Base-by-base conservation (phyloP, 1,284 basidiomycete species). In the Leccinum variabile region DNA sequence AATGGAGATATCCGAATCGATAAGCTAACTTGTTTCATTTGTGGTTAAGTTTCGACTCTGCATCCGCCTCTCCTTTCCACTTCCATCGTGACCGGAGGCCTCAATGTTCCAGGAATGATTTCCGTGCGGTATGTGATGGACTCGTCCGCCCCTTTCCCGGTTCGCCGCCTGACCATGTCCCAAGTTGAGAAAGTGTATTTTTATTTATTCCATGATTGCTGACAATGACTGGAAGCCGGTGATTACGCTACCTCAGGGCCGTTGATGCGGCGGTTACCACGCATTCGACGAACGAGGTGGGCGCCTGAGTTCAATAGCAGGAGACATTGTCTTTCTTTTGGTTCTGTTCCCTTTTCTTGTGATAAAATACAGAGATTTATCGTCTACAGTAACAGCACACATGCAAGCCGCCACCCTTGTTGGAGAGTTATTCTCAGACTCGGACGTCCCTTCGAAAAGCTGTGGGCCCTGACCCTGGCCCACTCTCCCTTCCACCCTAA, bases 1-100 rank as follows among this genome's bases (percentile, higher is more conserved):
- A 25, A 44, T 46, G 69, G 69, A 70, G 61, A 73, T 72, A 61
- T 30, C 70, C 70, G 72, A 22, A 62, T 59, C 49, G 68, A 66
- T 69, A 68, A 62, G 58, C 59, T 67, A 68, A 55, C 30, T 54
- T 61, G 58, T 62, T 56, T 41, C 59, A 55, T 64, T 54, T n/a
- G 33, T 52, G 57, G 53, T 50, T 30, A 61, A 54, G 39, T 71
- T 65, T 61, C 60, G 56, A 59, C 44, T 56, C 54, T 59, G 39
- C 54, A 10, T 46, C 35, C 33, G 25, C 16, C 28, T 6, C 13
- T 35, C 54, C 16, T n/a, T 39, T 18, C 18, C 10, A 28, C n/a
- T 9, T 8, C 44, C 59, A 44, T 39, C 35, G 46, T 46, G 41
- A 37, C 54, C 33, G 57, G 50, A 25, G 30, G 8, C 52, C 14